Evolutionary conservation across 352 stramenopile genomes (phyloP), one percentile per base, ranked within the genome.

Genomic region (Phytophthora boehmeriae): DNA sequence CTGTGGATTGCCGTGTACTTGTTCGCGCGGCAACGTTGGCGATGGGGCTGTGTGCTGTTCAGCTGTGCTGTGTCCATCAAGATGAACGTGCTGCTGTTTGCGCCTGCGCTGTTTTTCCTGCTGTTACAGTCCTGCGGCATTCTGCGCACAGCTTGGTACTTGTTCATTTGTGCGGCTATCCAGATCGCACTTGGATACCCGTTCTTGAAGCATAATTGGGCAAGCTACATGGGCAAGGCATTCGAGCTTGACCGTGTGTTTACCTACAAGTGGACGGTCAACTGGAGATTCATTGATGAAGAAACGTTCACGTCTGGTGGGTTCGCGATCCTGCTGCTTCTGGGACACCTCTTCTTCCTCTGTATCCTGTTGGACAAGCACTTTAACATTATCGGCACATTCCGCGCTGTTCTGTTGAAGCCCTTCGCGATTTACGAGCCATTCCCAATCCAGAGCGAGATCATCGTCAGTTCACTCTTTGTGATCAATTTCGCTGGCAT

Each of bases 31-130:
- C 86, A 91, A 59, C 79, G 87, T 38, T 97, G 88, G 88, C 83
- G 87, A 42, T 71, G 88, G 44, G 96, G 93, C 42, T 98, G 95
- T 58, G 75, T 97, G 2, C 39, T 98, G 35, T 99, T 98, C 80
- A 98, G 93, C 48, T 75, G 98, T 23, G 96, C 95, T 16, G 96
- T 99, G 8, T 98, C 92, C 30, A 92, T 99, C 67, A 99, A 99
- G 80, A 99, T 99, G 98, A 99, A 99, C 84, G 85, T 99, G 28
- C 79, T 99, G 41, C 83, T 99, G 11, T 99, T 99, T 65, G 96
- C 97, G 38, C 97, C 97, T 0, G 97, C 94, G 35, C 72, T 99
- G 1, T 91, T 99, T 46, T 92, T 99, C 53, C 72, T 99, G 41
- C 73, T 99, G 42, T 76, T 99, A 19, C 93, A 98, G 68, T 89